Conservation (phyloP, 2,329 filamentous ascomycete species). For the Paecilomyces formosus region DNA sequence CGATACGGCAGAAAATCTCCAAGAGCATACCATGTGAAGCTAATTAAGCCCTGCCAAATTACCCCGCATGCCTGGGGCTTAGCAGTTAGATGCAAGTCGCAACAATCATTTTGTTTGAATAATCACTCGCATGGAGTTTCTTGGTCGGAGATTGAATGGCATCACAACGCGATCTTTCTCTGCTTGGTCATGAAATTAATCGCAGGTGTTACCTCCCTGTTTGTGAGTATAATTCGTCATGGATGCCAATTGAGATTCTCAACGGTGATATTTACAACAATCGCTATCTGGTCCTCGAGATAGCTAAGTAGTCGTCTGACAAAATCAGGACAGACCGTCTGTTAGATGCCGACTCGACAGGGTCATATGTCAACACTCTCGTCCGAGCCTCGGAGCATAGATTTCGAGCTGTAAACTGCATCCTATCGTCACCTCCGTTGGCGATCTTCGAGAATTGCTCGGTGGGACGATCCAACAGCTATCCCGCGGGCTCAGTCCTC, state of each 20-base stretch:
- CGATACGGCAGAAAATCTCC: no score
- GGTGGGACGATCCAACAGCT: background rate
- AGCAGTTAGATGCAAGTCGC: no score
- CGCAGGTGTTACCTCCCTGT: no score
- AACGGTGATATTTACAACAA: background rate
- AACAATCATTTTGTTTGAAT: no score
- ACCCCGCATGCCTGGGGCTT: no score
- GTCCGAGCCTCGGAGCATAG: background rate
- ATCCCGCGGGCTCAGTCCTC: background rate
- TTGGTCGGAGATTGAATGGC: no score
- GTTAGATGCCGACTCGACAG: background rate
- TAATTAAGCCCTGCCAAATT: no score
- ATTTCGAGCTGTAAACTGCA: background rate
- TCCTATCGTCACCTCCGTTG: background rate
- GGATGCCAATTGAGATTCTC: background rate
- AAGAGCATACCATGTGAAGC: no score
- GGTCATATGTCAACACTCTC: background rate
- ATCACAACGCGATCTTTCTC: no score
- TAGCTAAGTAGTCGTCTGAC: background rate
- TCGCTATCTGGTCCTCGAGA: background rate
- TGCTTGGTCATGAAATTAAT: no score
- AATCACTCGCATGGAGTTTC: no score
- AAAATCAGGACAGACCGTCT: background rate
- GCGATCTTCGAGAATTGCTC: background rate
- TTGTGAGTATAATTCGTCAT: no score